These are phyloP conservation scores for Trypanosoma melophagium DNA, from an alignment of 208 protist species.

Conservation along the genomic window DNA sequence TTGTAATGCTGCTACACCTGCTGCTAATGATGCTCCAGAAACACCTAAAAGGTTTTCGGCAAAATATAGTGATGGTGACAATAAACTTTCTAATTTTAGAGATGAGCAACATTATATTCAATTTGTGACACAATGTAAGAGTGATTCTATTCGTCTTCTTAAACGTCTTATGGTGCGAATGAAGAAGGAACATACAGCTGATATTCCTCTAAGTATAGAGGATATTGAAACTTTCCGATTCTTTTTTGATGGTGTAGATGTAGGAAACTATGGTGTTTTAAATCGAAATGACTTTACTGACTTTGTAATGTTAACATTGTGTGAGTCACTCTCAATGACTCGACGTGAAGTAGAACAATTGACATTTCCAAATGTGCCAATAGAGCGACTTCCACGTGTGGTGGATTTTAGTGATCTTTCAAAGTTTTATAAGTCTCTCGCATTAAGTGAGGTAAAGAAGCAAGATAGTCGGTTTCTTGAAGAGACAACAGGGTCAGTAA, in stretches of 20 bases:
- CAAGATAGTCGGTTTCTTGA: conserved; percentile 30
- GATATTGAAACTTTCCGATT: conserved; percentile 56
- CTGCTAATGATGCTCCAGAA: conserved; percentile 5
- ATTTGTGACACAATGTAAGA: conserved; percentile 55
- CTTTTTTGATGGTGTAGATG: conserved; percentile 70
- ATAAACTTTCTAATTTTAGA: conserved; percentile 35
- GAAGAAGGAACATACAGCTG: conserved; percentile 37
- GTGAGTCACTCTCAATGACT: conserved; percentile 34
- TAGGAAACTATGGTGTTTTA: conserved; percentile 59
- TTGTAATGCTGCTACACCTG: conserved; percentile 32
- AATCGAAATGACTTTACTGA: conserved; percentile 52
- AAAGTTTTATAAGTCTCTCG: conserved; percentile 63
- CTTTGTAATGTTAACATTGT: conserved; percentile 54
- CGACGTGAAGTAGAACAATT: conserved; percentile 41
- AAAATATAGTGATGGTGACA: too few relatives aligned
- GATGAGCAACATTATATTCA: conserved; percentile 33
- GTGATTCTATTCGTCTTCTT: conserved; percentile 41
- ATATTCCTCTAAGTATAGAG: conserved; percentile 65
- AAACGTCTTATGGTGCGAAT: conserved; percentile 65
- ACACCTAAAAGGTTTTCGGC: too few relatives aligned
- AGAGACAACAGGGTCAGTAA: background rate
- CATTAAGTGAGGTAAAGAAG: conserved; percentile 44
- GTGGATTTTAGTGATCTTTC: conserved; percentile 76
- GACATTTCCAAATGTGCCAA: conserved; percentile 31
- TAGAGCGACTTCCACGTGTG: conserved; percentile 30